Evolutionary conservation across 2,329 filamentous ascomycete species (phyloP).

Genomic region (Xylaria hypoxylon): DNA sequence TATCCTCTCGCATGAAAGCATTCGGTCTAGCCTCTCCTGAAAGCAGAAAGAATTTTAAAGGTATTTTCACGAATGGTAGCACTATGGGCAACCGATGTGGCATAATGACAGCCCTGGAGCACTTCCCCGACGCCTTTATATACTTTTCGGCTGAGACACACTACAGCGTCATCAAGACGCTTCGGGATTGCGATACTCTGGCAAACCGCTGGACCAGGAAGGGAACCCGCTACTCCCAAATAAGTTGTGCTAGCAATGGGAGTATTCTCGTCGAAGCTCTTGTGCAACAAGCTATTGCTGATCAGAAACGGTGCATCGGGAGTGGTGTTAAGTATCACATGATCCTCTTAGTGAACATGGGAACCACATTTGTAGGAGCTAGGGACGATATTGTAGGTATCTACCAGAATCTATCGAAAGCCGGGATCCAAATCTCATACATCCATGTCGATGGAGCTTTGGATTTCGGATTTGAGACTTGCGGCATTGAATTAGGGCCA

Average conservation of each 20-base stretch:
- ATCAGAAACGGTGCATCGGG: constrained; percentile 10
- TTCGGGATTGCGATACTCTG: constrained; percentile 31
- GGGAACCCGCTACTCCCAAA: constrained; percentile 14
- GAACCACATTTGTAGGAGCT: constrained; percentile 30
- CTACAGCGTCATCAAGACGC: constrained; percentile 35
- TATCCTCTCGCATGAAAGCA: constrained; percentile 11
- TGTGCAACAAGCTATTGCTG: constrained; percentile 13
- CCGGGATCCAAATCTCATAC: constrained; percentile 29
- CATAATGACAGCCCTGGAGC: constrained; percentile 29
- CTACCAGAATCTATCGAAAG: not conserved
- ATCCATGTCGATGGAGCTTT: constrained; percentile 33
- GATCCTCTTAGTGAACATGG: constrained; percentile 29
- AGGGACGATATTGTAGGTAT: constrained; percentile 20
- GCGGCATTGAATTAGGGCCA: constrained; percentile 28
- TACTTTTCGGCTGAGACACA: constrained; percentile 35
- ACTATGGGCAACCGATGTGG: constrained; percentile 36
- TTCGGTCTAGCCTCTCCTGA: constrained; percentile 20
- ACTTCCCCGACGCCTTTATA: constrained; percentile 27
- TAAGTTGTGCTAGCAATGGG: constrained; percentile 12
- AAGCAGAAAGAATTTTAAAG: constrained; percentile 19
- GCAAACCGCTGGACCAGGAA: constrained; percentile 25
- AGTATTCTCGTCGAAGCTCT: constrained; percentile 25
- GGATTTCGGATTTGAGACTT: constrained; percentile 25
- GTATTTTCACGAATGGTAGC: constrained; percentile 33
- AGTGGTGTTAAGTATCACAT: constrained; percentile 17